Evolutionary conservation across 2,329 filamentous ascomycete species (phyloP), one percentile per base, ranked within the genome.

Genomic region (Hypoxylon sp.): DNA sequence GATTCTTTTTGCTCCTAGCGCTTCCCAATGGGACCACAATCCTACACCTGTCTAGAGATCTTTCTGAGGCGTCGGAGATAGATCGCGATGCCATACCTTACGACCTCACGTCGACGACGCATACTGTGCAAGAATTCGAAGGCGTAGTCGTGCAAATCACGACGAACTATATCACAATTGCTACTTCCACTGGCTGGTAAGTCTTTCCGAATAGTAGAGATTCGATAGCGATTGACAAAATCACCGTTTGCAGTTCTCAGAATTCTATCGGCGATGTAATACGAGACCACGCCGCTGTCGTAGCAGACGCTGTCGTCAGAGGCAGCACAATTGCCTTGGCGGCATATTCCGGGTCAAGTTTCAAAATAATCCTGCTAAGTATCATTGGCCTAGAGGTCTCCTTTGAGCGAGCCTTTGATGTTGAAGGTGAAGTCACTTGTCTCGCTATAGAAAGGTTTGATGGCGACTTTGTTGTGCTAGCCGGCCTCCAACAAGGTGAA

Each of bases 111-210:
- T 85, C 83, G 3, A 81, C 85, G 49, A 91, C 89, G 0, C 78
- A 91, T 27, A 81, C 82, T 11, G 75, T 77, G 2, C 79, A 81
- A 33, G 73, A 80, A 10, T 72, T 77, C 4, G 75, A 79, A 2
- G 78, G 79, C 1, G 76, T 75, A 1, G 80, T 86, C 4, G 77
- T 89, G 2, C 89, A 91, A 72, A 80, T 90, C 3, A 90, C 89
- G 0, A 85, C 87, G 59, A 78, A 76, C 31, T 80, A 74, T 17
- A 77, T 86, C 2, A 83, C 82, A 6, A 72, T 87, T 48, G 70
- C 82, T 14, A 78, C 75, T 2, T 69, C 76, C 2, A 71, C 72
- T 4, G 76, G 79, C 64, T 81, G 78, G 84, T 84, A 79, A 72
- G 80, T 73, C 25, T 22, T 55, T 20, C 59, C 44, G 6, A 49